phyloP scores from a whole-genome alignment of 2,329 filamentous ascomycete species.

The Lithohypha guttulata region DNA sequence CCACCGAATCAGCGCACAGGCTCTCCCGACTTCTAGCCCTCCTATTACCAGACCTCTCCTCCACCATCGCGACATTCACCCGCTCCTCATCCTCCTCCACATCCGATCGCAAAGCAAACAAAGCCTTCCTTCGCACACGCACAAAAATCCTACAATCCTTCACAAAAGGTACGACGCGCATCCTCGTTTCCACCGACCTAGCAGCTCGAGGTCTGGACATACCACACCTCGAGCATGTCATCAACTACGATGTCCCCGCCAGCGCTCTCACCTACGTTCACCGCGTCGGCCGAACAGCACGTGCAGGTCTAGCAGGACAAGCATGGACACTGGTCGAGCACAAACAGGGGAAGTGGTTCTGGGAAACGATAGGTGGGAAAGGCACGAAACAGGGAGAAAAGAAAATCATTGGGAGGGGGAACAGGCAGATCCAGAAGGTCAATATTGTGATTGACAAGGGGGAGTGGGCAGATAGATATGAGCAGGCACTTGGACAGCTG shows the following conservation, averaged over 20 bases:
- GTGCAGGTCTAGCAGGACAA: slow-evolving; percentile 71
- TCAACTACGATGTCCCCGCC: slow-evolving; percentile 91
- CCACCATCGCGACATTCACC: slow-evolving; percentile 74
- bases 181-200: slow-evolving; percentile 91
- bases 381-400: slow-evolving; percentile 24
- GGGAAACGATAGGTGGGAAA: slow-evolving; percentile 58
- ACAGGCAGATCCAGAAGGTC: slow-evolving; percentile 11
- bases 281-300: slow-evolving; percentile 84
- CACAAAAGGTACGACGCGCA: slow-evolving; percentile 76
- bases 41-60: slow-evolving; percentile 78
- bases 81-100: slow-evolving; percentile 67
- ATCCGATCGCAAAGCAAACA: slow-evolving; percentile 33
- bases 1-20: slow-evolving; percentile 76
- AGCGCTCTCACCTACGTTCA: slow-evolving; percentile 97
- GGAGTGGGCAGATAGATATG: slow-evolving; percentile 14
- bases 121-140: slow-evolving; percentile 49
- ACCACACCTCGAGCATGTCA: slow-evolving; percentile 74
- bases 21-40: slow-evolving; percentile 78
- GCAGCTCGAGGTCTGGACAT: slow-evolving; percentile 92
- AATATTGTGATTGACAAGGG: slow-evolving; percentile 10
- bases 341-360: slow-evolving; percentile 83
- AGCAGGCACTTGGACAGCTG: slow-evolving; percentile 17
- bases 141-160: slow-evolving; percentile 73
- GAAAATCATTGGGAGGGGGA: slow-evolving; percentile 9
- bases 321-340: slow-evolving; percentile 78